Base-by-base conservation (phyloP, 495 filamentous ascomycete species). In the Penicillium samsonianum region DNA sequence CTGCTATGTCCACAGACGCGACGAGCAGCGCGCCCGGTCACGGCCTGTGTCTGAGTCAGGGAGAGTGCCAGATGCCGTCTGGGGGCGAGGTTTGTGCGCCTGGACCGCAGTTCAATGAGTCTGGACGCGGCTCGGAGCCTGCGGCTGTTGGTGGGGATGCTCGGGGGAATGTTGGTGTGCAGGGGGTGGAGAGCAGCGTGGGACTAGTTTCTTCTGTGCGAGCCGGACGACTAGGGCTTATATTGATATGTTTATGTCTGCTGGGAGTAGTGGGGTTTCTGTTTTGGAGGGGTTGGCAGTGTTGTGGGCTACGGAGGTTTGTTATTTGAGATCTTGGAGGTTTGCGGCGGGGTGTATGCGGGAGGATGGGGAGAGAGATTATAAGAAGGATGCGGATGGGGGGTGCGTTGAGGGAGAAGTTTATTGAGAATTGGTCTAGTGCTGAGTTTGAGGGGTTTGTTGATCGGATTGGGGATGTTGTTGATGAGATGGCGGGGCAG, bases 301-400 rank as follows among this genome's bases (percentile, higher is more conserved):
- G 20, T 78, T 91, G 19, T 92, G 88, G 86, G 84, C 86, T 25
- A 90, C 86, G 11, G 89, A 92, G 75, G 80, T 77, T 4, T 80
- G 77, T 57, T 88, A 87, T 66, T 55, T 87, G 5, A 73, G 76
- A 41, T 75, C 84, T 14, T 89, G 85, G 85, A 71, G 72, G 50
- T 84, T 78, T 71, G 83, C 83, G 23, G 75, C 76, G 35, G 62
- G 58, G 7, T 65, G 73, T 58, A 56, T 77, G 65, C 52, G 55
- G 31, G 50, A 35, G 44, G 59, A 57, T 33, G 44, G 8, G 10
- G 43, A 49, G 33, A 23, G 38, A 17, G 51, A 52, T 33, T 51
- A 42, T 43, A 47, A 56, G 38, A 30, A 17, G n/a, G 82, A 86
- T 67, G 75, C 70, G 6, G 85, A 89, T 64, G 84, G 84, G n/a